These are phyloP conservation scores for Dionaea muscipula DNA, from an alignment of 179 eudicot species.

Conservation along the genomic window DNA sequence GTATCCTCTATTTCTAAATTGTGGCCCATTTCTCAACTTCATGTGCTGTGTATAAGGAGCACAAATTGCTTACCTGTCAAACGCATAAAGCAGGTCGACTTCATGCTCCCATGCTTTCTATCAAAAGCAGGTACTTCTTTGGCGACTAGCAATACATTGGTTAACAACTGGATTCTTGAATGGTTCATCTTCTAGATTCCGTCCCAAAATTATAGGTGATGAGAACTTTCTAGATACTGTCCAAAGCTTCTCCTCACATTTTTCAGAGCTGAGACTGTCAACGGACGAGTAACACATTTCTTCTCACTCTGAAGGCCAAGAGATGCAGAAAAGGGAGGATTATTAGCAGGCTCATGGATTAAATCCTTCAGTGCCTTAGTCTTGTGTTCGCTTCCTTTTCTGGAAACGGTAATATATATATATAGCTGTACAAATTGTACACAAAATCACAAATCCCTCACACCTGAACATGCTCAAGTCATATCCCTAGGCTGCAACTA, in stretches of 20 bases:
- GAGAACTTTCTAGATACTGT: background rate
- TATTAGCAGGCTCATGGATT: background rate
- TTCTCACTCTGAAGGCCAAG: background rate
- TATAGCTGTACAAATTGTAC: no score
- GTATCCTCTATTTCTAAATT: slow-evolving; percentile 4
- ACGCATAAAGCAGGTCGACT: slow-evolving; percentile 19
- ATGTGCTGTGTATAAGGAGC: slow-evolving; percentile 18
- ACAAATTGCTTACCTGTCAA: slow-evolving; percentile 25
- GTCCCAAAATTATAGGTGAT: no score
- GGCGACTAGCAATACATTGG: background rate
- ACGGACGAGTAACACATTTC: slow-evolving; percentile 4
- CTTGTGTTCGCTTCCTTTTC: no score
- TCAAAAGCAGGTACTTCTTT: background rate
- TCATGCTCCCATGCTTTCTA: slow-evolving; percentile 11
- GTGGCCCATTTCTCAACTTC: background rate
- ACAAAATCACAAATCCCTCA: no score
- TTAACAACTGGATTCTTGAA: background rate
- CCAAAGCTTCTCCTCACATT: background rate
- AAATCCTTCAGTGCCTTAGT: no score
- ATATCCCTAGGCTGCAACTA: no score
- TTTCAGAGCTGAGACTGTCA: background rate
- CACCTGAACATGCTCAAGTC: no score
- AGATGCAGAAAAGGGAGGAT: background rate
- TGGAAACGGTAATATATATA: no score
- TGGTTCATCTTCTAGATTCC: slow-evolving; percentile 7